Conservation (phyloP, 257 asterid species). For the Fraxinus anomala region DNA sequence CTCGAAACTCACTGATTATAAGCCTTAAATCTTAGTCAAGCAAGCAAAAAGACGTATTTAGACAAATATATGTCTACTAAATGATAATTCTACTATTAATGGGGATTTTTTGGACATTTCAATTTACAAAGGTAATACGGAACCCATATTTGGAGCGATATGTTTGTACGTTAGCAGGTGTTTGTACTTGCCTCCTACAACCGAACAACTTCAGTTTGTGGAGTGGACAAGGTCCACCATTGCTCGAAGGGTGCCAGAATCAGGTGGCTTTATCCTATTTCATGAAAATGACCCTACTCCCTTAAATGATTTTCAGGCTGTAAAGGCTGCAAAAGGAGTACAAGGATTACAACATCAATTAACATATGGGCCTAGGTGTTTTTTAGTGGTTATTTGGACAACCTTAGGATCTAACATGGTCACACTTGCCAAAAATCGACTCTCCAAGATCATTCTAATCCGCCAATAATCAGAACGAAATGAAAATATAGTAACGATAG, state of each 20-base stretch:
- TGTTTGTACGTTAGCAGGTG: background rate
- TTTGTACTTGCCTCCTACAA: background rate
- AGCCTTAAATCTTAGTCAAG: no score
- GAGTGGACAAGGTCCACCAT: background rate
- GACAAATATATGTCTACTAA: no score
- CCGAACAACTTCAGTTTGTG: background rate
- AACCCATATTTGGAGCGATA: background rate
- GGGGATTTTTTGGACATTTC: no score
- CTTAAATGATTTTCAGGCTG: background rate
- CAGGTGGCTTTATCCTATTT: background rate
- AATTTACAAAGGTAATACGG: no score
- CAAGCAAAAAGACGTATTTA: no score
- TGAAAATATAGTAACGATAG: background rate
- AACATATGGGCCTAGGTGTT: background rate
- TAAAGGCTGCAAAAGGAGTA: background rate
- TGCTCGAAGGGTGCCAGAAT: background rate
- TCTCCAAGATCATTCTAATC: background rate
- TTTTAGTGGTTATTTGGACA: background rate
- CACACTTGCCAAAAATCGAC: background rate
- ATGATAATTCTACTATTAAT: no score
- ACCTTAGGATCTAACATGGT: background rate
- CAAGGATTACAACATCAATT: background rate
- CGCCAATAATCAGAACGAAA: background rate
- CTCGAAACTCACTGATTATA: no score
- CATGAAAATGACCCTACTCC: background rate